Percentiles rank a stretch among this genome's conserved stretches.
These are phyloP conservation scores for Dryas drummondii DNA, from an alignment of 306 rosid genomes.

Conservation along the genomic window DNA sequence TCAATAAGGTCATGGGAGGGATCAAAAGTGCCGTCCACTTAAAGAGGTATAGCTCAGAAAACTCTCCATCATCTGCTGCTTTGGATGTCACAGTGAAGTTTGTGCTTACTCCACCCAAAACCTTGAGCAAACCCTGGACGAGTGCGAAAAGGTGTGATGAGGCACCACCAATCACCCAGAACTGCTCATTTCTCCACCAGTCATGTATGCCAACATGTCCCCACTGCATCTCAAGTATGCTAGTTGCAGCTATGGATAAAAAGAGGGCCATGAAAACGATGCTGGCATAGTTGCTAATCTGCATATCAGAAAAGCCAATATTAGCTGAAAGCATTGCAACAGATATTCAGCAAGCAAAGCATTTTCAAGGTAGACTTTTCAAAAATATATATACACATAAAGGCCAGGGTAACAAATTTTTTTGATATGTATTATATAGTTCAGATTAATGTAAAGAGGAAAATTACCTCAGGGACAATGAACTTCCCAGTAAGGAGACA, in stretches of 20 bases:
- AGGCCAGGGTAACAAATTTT: neutral
- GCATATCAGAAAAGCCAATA: constrained; percentile 28
- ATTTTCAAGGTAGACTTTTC: constrained; percentile 3
- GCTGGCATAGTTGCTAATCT: constrained; percentile 93
- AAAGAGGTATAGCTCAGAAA: constrained; percentile 83
- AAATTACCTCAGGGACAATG: constrained; percentile 79
- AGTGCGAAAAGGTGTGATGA: constrained; percentile 87
- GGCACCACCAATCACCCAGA: constrained; percentile 92
- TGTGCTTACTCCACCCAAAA: constrained; percentile 83
- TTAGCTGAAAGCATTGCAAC: constrained; percentile 16
- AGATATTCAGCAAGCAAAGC: neutral
- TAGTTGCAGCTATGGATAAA: constrained; percentile 76
- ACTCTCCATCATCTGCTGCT: constrained; percentile 84
- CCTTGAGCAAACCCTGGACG: constrained; percentile 89
- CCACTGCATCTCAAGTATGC: constrained; percentile 95
- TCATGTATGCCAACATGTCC: constrained; percentile 90
- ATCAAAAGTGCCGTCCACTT: constrained; percentile 86
- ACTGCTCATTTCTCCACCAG: constrained; percentile 98
- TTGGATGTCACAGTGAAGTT: constrained; percentile 91
- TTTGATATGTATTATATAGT: neutral
- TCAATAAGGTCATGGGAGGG: constrained; percentile 77
- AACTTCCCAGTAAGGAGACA: constrained; percentile 92
- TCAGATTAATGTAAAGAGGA: neutral
- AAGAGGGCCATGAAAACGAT: constrained; percentile 81
- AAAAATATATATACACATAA: neutral